Conservation (phyloP, 2,329 filamentous ascomycete genomes). For the Diplodia corticola region DNA sequence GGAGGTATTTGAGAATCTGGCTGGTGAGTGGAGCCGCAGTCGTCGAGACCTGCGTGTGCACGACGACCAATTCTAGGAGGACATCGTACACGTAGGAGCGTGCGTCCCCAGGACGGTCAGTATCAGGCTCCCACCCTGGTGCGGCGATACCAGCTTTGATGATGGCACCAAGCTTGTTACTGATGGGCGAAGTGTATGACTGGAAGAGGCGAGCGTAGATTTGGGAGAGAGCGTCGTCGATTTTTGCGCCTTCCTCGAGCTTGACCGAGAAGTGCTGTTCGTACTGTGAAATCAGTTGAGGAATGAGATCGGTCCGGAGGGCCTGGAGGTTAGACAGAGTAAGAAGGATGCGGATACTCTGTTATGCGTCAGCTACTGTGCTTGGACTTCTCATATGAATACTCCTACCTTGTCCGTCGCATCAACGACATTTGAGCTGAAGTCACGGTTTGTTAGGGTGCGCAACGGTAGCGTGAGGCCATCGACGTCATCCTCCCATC, state of each 20-base stretch:
- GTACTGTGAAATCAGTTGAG: constrained; percentile 86
- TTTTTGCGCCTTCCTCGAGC: constrained; percentile 88
- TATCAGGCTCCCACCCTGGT: constrained; percentile 68
- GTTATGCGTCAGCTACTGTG: constrained; percentile 20
- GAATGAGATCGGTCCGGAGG: constrained; percentile 78
- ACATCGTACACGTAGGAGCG: constrained; percentile 87
- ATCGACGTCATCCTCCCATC: constrained; percentile 55
- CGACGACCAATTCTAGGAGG: constrained; percentile 80
- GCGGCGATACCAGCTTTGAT: constrained; percentile 72
- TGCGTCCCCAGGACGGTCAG: constrained; percentile 67
- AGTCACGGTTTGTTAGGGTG: constrained; percentile 26
- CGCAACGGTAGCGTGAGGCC: constrained; percentile 42
- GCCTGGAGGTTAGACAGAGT: constrained; percentile 90
- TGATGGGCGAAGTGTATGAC: constrained; percentile 80
- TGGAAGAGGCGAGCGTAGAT: constrained; percentile 91
- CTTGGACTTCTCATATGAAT: neutral
- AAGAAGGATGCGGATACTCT: constrained; percentile 91
- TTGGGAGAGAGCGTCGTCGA: constrained; percentile 84
- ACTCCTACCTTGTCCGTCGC: constrained; percentile 37
- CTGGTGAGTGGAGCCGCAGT: constrained; percentile 69
- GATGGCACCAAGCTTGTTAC: constrained; percentile 50
- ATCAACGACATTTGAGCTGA: constrained; percentile 37
- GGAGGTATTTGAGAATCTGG: constrained; percentile 80
- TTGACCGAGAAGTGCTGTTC: constrained; percentile 93
- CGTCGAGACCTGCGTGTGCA: constrained; percentile 71